Percentiles rank a stretch among this genome's conserved stretches.
Evolutionary conservation across 23 red algal species (phyloP).

Genomic region (Gracilaria vermiculophylla): DNA sequence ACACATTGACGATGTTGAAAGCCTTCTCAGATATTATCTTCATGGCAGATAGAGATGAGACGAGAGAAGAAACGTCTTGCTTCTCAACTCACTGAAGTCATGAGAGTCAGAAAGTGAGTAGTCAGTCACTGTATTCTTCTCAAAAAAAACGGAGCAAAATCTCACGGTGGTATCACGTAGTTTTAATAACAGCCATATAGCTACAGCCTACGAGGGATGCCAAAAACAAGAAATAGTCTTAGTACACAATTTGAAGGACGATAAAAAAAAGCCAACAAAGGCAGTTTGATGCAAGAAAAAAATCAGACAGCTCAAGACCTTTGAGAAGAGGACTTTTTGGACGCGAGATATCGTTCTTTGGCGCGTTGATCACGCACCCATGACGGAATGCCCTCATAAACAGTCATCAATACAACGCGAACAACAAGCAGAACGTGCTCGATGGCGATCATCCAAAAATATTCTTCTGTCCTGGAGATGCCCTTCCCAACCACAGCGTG

Average conservation of each 20-base stretch:
- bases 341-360: slow-evolving; percentile 66
- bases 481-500: slow-evolving; percentile 64
- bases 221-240: neutral
- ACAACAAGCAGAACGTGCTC: slow-evolving; percentile 69
- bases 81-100: too few species aligned
- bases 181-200: neutral
- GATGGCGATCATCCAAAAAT: slow-evolving; percentile 76
- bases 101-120: too few species aligned
- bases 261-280: neutral
- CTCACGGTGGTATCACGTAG: neutral
- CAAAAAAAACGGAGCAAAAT: too few species aligned
- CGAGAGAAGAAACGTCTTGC: too few species aligned
- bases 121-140: too few species aligned
- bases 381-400: slow-evolving; percentile 64
- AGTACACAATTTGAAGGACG: neutral
- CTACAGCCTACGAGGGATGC: neutral
- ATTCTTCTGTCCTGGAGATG: slow-evolving; percentile 47
- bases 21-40: too few species aligned
- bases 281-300: neutral
- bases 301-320: slow-evolving; percentile 1
- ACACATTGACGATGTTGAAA: too few species aligned
- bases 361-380: slow-evolving; percentile 76
- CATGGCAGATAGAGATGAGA: too few species aligned
- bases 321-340: slow-evolving; percentile 42
- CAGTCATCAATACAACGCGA: slow-evolving; percentile 39